Evolutionary conservation across 2,329 filamentous ascomycete genomes (phyloP).

Genomic region (Hymenoscyphus albidus): DNA sequence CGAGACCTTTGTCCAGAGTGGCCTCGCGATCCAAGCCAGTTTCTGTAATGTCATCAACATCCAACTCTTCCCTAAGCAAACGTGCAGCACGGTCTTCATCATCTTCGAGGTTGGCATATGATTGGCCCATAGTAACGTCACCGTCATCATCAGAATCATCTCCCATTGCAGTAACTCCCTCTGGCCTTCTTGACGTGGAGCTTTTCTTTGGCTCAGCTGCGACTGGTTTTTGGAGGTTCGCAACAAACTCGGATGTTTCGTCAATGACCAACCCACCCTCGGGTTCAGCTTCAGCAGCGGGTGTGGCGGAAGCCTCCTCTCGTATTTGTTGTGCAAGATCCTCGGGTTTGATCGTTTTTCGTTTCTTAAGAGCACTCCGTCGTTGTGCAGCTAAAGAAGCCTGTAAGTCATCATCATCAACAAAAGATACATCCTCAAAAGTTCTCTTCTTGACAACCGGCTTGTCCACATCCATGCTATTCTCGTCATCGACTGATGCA

Average conservation of each 20-base stretch:
- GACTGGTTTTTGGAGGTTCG: conserved; percentile 69
- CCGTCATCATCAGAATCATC: conserved; percentile 41
- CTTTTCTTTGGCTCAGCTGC: conserved; percentile 46
- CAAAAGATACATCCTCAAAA: conserved; percentile 64
- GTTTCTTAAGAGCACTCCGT: conserved; percentile 80
- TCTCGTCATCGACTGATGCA: conserved; percentile 36
- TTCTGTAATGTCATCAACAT: conserved; percentile 52
- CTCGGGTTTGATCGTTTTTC: conserved; percentile 80
- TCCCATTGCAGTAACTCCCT: conserved; percentile 44
- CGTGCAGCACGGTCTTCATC: conserved; percentile 47
- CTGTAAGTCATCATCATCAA: conserved; percentile 92
- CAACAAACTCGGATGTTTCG: conserved; percentile 91
- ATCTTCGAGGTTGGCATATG: conserved; percentile 39
- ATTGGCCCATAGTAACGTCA: conserved; percentile 39
- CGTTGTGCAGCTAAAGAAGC: conserved; percentile 80
- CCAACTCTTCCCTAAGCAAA: conserved; percentile 46
- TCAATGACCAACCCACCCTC: conserved; percentile 77
- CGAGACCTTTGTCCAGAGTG: conserved; percentile 72
- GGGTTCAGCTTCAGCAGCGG: conserved; percentile 53
- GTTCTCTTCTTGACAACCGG: conserved; percentile 59
- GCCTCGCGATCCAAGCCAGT: conserved; percentile 84
- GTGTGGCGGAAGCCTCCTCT: conserved; percentile 52
- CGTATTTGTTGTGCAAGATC: conserved; percentile 79
- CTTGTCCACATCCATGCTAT: conserved; percentile 74
- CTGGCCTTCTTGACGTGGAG: conserved; percentile 36